A percentile compares a stretch with the other conserved stretches of the same genome.
Conservation (phyloP, 1,139 yeast species). For the Hansenula anomala region DNA sequence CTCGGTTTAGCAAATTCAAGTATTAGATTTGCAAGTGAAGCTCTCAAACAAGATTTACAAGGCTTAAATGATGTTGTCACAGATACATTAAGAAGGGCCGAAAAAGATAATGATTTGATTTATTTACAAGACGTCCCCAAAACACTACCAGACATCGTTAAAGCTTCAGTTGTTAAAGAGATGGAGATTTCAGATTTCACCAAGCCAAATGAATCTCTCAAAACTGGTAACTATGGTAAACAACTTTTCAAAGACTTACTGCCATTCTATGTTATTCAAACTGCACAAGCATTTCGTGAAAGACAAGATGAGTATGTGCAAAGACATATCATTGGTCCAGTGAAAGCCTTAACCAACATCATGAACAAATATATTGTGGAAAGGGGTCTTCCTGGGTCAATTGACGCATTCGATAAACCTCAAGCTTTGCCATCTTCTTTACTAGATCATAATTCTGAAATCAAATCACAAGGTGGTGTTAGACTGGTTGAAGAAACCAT, state of each 20-base stretch:
- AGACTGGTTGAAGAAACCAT: constrained; percentile 37
- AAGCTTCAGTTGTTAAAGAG: constrained; percentile 56
- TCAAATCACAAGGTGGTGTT: constrained; percentile 53
- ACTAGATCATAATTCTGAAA: constrained; percentile 48
- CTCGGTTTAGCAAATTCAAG: constrained; percentile 33
- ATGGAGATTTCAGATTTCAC: constrained; percentile 34
- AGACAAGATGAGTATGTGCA: constrained; percentile 55
- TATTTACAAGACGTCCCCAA: constrained; percentile 65
- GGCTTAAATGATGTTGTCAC: constrained; percentile 43
- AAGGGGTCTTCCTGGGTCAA: constrained; percentile 52
- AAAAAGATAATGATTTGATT: constrained; percentile 76
- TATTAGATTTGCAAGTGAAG: constrained; percentile 40
- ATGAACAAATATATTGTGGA: constrained; percentile 41
- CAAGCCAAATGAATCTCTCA: constrained; percentile 23
- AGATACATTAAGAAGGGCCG: constrained; percentile 49
- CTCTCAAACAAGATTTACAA: constrained; percentile 40
- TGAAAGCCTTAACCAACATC: constrained; percentile 44
- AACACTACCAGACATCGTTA: constrained; percentile 39
- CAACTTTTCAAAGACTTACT: constrained; percentile 51
- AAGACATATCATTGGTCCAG: constrained; percentile 46
- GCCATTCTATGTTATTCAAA: constrained; percentile 64
- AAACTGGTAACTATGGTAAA: constrained; percentile 19
- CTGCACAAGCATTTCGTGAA: constrained; percentile 64
- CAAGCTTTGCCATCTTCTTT: constrained; percentile 58
- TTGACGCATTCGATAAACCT: constrained; percentile 62